Evolutionary conservation across 2,329 filamentous ascomycete species (phyloP), one percentile per base, ranked within the genome.

Genomic region (Aspergillus oerlinghausenensis): DNA sequence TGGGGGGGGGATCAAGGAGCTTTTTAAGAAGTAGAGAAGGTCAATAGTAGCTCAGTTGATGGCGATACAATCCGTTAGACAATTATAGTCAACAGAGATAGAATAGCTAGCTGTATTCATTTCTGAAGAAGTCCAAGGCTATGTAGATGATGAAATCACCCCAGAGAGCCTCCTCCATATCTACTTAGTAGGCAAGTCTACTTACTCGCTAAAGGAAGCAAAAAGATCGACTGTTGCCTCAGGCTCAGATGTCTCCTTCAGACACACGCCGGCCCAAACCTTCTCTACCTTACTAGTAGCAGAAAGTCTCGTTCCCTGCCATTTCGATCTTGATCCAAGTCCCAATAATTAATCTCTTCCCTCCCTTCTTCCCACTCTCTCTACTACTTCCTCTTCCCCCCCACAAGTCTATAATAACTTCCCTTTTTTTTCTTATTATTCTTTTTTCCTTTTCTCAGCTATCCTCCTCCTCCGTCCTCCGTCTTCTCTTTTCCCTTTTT

Each of bases 401-500:
- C 32, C 32, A 38, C 32, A 38, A 38, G 32, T 38, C 60, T 62
- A 58, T 57, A 59, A 57, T 47, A 25, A 25, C n/a, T 54, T 47
- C 54, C 49, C 25, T 48, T 45, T 52, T 23, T 23, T 55, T 49
- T 49, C 53, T 52, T 35, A 48, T 38, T 50, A 28, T 56, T 59
- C 58, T 47, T 56, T 55, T 55, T 55, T 59, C 53, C 60, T 50
- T 29, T 43, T 25, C 23, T 50, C 29, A 32, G 7, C 32, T 55
- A 21, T 26, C 40, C 45, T 55, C 43, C 51, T 65, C 26, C 50
- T 21, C 53, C 57, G 59, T 54, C 54, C 59, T 64, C 54, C 60
- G 59, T 61, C 54, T 52, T 55, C 54, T 58, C 57, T 51, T 55
- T 57, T 51, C 47, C 48, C 43, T 56, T 61, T 57, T 64, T 51